These are phyloP conservation scores for Auricularia heimuer DNA, from an alignment of 768 basidiomycete species.

Conservation along the genomic window DNA sequence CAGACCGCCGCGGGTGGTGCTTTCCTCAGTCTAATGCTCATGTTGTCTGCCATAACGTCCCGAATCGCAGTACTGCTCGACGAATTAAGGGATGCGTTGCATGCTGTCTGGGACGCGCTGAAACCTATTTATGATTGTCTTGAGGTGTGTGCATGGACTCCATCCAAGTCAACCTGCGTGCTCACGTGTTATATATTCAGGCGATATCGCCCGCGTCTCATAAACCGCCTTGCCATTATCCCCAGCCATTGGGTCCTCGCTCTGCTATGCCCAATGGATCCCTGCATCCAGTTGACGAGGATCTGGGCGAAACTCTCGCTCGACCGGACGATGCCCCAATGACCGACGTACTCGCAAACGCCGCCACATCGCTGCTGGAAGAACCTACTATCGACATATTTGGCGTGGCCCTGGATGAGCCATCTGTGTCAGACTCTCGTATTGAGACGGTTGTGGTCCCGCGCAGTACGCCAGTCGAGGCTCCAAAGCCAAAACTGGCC, in stretches of 20 bases:
- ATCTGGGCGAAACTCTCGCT: too few relatives aligned
- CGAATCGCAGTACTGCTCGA: conserved; percentile 38
- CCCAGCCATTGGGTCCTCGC: too few relatives aligned
- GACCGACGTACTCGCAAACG: not conserved
- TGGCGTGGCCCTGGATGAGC: not conserved
- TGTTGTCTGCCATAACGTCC: conserved; percentile 51
- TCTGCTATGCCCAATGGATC: too few relatives aligned
- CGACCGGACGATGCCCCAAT: too few relatives aligned
- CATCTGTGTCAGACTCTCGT: not conserved
- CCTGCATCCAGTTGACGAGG: too few relatives aligned
- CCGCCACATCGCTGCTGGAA: not conserved
- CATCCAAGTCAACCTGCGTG: not conserved
- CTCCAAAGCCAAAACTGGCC: conserved; percentile 4
- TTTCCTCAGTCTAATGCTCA: conserved; percentile 59
- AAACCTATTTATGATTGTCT: not conserved
- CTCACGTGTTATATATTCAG: not conserved
- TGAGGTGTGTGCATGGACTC: not conserved
- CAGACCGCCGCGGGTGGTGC: conserved; percentile 33
- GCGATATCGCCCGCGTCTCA: not conserved
- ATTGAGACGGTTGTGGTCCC: not conserved
- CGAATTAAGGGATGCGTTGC: conserved; percentile 34
- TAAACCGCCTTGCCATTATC: too few relatives aligned
- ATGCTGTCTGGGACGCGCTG: conserved; percentile 19
- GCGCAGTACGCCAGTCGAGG: conserved; percentile 4
- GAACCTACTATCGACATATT: not conserved